Base-by-base conservation (phyloP, 805 yeast species). In the Yarrowia deformans region DNA sequence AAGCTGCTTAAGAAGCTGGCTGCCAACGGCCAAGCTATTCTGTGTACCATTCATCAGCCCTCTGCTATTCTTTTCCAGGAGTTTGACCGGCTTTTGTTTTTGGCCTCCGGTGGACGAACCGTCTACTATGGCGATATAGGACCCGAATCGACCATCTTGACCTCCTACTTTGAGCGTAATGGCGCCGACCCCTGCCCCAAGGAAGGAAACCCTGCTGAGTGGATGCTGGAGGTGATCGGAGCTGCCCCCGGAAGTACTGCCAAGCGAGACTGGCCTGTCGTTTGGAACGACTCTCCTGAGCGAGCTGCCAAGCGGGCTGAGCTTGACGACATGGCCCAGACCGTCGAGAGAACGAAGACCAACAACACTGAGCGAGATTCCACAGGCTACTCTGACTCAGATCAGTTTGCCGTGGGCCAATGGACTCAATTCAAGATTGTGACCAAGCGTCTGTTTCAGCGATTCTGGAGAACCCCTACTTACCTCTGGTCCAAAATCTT, bases 41-140 rank as follows among this genome's bases (percentile, higher is more conserved):
- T 87, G 76, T 87, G 90, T 81, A 90, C 96, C 32, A 90, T 90
- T 73, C 95, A 90, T 78, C 96, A 90, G 78, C 96, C 97, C 75
- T 90, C 95, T 10, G 93, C 96, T 67, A 82, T 89, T 70, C 80
- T 90, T 75, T 82, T 90, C 79, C 85, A 89, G 75, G 91, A 88
- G 74, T 90, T 91, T 76, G 97, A 91, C 76, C 84, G 93, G 74
- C 81, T 91, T 72, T 80, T 90, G 71, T 87, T 90, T 73, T 81
- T 90, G 75, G 88, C 87, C 67, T 83, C 79, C 69, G 93, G 93
- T 75, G 93, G 93, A 75, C 78, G 84, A 74, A 88, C 93, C 10
- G 90, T 88, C 43, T 90, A 89, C 78, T 89, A 89, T 76, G 94
- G 93, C 70, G 90, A 88, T 63, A 80, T 88, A 71, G 93, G 94